These are phyloP conservation scores for Artomyces pyxidatus DNA, from an alignment of 768 basidiomycete genomes.

Conservation along the genomic window DNA sequence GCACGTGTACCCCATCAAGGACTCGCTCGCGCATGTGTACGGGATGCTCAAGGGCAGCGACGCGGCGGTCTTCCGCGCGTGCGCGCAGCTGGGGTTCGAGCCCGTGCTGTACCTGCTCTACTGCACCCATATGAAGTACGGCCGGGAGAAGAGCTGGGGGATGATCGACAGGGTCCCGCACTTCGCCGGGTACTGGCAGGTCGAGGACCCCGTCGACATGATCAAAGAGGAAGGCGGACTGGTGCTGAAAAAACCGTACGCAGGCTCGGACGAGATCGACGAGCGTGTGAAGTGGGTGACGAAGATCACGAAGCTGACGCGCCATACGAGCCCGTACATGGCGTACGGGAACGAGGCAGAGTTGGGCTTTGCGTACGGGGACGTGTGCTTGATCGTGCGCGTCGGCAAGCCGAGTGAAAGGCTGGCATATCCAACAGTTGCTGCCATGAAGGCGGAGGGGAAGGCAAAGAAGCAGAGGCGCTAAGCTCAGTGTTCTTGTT, in stretches of 20 bases:
- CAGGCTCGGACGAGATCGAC: too few relatives aligned
- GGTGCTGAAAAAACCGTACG: background rate
- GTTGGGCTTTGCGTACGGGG: background rate
- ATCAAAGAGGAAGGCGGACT: background rate
- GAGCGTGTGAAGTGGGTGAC: slow-evolving; percentile 4
- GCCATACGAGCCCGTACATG: background rate
- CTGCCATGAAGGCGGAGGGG: too few relatives aligned
- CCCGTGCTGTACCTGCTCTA: slow-evolving; percentile 1
- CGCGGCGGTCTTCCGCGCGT: background rate
- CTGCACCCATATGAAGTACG: too few relatives aligned
- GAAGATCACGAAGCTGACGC: background rate
- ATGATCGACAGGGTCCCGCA: too few relatives aligned
- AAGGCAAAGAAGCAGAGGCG: too few relatives aligned
- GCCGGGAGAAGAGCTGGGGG: too few relatives aligned
- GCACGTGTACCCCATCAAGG: slow-evolving; percentile 29
- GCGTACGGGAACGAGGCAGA: background rate
- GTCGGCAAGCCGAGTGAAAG: slow-evolving; percentile 1
- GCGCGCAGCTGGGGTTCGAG: background rate
- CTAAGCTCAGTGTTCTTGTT: too few relatives aligned
- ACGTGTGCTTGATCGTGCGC: slow-evolving; percentile 3
- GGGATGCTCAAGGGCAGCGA: slow-evolving; percentile 4
- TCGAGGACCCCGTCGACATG: too few relatives aligned
- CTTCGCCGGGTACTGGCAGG: too few relatives aligned
- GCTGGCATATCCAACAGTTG: too few relatives aligned
- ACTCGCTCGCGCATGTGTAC: background rate